These are phyloP conservation scores for Skeletonema tropicum DNA, from an alignment of 108 stramenopile genomes.

Conservation along the genomic window DNA sequence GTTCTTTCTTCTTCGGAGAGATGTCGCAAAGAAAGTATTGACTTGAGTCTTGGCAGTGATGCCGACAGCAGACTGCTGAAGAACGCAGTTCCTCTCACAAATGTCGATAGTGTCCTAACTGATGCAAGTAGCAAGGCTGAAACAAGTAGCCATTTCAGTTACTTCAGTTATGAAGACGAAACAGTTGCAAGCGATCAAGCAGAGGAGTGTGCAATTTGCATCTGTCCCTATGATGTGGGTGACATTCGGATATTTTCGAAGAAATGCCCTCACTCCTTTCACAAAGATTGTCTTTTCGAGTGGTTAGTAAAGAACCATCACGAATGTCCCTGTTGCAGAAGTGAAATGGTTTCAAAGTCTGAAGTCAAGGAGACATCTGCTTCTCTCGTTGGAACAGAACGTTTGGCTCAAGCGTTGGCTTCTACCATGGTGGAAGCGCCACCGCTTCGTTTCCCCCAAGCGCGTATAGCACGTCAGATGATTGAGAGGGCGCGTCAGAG, in stretches of 20 bases:
- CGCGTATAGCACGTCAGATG: slow-evolving; percentile 18
- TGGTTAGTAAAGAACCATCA: slow-evolving; percentile 45
- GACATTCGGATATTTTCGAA: slow-evolving; percentile 40
- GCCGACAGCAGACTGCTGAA: background rate
- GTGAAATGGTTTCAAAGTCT: slow-evolving; percentile 44
- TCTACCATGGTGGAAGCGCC: slow-evolving; percentile 30
- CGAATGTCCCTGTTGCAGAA: slow-evolving; percentile 49
- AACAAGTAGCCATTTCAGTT: slow-evolving; percentile 17
- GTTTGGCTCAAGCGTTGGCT: slow-evolving; percentile 21
- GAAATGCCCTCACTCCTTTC: slow-evolving; percentile 44
- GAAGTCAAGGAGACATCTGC: slow-evolving; percentile 45
- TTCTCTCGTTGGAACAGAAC: slow-evolving; percentile 41
- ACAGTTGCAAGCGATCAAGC: slow-evolving; percentile 39
- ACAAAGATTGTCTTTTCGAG: slow-evolving; percentile 52
- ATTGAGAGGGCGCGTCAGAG: slow-evolving; percentile 8
- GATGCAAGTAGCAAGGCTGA: slow-evolving; percentile 24
- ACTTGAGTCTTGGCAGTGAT: slow-evolving; percentile 1
- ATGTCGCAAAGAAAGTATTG: background rate
- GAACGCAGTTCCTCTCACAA: background rate
- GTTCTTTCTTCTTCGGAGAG: slow-evolving; percentile 14
- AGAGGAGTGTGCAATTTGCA: slow-evolving; percentile 46
- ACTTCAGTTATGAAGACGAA: slow-evolving; percentile 41
- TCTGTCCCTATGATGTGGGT: slow-evolving; percentile 41
- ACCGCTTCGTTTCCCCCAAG: slow-evolving; percentile 14
- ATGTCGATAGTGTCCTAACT: slow-evolving; percentile 6